Evolutionary conservation across 148 eudicot species (phyloP), one percentile per base, ranked within the genome.

Genomic region (Amaranthus cruentus): DNA sequence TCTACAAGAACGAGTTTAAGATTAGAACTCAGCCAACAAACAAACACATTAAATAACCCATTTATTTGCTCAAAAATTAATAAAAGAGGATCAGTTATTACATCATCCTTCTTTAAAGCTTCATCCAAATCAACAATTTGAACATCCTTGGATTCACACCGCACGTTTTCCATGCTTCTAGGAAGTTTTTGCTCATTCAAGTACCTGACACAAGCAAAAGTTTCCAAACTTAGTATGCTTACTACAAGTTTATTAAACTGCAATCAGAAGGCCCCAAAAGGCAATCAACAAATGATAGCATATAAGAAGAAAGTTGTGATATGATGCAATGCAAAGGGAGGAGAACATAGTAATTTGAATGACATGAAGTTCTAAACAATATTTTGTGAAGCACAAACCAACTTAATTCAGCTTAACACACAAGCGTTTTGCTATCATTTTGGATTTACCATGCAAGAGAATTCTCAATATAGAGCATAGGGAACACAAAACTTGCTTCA

Each of bases 101-200:
- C 87, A 47, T 80, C 80, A 75, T 73, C 80, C 68, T 69, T 78
- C 59, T 69, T 12, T 54, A 80, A 84, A 73, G 82, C 86, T 70
- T 82, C 85, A 59, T 70, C 81, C 3, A 74, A 81, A 68, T 82
- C 85, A 77, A 76, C 62, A 81, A 55, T 66, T 18, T 72, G 79
- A 65, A 82, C 87, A 74, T 82, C 86, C 53, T 81, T 84, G 62
- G 71, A 81, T 75, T 74, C 77, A 68, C 81, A 79, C 78, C 82
- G 93, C 86, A 90, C 57, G 80, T 73, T 84, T 76, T 85, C 69
- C 99, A 95, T 95, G 75, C 85, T 75, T 70, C 88, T 79, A 54
- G 99, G 96, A 78, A 92, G 92, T 84, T 84, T 90, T 79, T 84
- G 94, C 72, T 89, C 93, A 57, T 73, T 88, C 77, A 95, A 85